Conservation (phyloP, 1,284 basidiomycete species). For the Ceratobasidium sp. region DNA sequence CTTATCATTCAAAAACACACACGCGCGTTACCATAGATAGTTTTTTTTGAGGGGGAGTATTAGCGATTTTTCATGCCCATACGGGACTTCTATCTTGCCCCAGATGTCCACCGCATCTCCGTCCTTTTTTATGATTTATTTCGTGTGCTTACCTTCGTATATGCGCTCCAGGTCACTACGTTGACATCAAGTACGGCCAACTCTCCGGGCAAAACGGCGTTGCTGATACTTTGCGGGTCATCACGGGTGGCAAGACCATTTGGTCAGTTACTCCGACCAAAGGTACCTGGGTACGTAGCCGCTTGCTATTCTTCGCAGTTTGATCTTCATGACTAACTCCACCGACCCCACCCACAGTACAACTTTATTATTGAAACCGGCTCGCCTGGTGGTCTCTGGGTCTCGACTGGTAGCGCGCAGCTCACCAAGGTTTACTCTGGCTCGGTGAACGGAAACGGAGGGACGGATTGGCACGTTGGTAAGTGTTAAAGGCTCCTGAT, state of each 20-base stretch:
- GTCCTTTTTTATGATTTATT: too few relatives aligned
- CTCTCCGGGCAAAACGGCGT: slow-evolving; percentile 34
- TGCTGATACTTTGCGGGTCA: slow-evolving; percentile 25
- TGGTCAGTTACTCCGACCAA: slow-evolving; percentile 38
- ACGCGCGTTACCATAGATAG: too few relatives aligned
- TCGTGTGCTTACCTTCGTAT: neutral
- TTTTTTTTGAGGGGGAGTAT: slow-evolving; percentile 28
- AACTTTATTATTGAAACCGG: slow-evolving; percentile 57
- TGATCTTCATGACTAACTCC: neutral
- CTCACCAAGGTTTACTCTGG: slow-evolving; percentile 59
- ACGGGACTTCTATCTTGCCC: too few relatives aligned
- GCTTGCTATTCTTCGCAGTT: neutral
- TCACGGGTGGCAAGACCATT: slow-evolving; percentile 33
- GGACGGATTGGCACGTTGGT: slow-evolving; percentile 36
- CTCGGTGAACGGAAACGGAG: slow-evolving; percentile 30
- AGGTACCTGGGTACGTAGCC: slow-evolving; percentile 30
- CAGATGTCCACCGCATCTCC: too few relatives aligned
- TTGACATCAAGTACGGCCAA: slow-evolving; percentile 40
- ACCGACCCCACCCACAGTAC: slow-evolving; percentile 44
- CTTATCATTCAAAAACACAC: too few relatives aligned
- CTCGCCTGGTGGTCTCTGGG: slow-evolving; percentile 69
- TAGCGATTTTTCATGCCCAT: neutral
- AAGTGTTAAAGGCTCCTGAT: neutral
- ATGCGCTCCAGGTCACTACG: slow-evolving; percentile 26
- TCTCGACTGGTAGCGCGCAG: slow-evolving; percentile 62